Evolutionary conservation across 176 grass and related monocot genomes (phyloP).

Genomic region (Hsuehochloa calcarea): DNA sequence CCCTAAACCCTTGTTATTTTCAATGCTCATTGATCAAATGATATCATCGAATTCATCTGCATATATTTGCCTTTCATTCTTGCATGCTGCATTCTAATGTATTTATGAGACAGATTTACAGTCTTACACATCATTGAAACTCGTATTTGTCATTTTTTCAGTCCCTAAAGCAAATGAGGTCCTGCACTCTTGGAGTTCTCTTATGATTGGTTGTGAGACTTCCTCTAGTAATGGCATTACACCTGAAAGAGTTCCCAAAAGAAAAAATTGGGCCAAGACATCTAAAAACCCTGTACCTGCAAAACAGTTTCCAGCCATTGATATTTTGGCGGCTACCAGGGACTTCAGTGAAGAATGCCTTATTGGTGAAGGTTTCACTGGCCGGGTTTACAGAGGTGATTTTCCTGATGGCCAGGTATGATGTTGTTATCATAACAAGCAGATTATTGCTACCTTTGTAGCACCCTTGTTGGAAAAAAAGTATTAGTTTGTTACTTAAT

Average conservation of each 20-base stretch:
- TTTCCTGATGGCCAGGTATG: constrained; percentile 89
- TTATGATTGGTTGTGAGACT: constrained; percentile 32
- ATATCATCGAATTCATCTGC: constrained; percentile 19
- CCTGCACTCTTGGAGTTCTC: constrained; percentile 48
- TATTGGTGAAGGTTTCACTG: constrained; percentile 80
- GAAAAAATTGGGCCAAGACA: constrained; percentile 61
- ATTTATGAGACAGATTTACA: constrained; percentile 15
- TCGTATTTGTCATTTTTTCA: constrained; percentile 38
- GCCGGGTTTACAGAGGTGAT: constrained; percentile 86
- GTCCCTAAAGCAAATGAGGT: constrained; percentile 48
- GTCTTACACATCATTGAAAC: constrained; percentile 17
- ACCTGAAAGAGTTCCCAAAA: constrained; percentile 55
- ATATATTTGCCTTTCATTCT: not conserved
- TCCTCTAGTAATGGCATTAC: constrained; percentile 37
- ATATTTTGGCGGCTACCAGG: constrained; percentile 72
- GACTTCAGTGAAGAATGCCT: constrained; percentile 78
- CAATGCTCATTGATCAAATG: not conserved
- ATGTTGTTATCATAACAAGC: not conserved
- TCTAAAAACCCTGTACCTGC: constrained; percentile 64
- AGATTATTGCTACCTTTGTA: not conserved
- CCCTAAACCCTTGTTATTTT: not conserved
- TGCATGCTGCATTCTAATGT: not conserved
- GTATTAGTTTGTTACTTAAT: constrained; percentile 22
- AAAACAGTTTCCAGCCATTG: constrained; percentile 62
- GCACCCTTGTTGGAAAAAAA: not conserved